Conservation (phyloP, 176 grass and related monocot genomes). For the Saccharum officinarum region DNA sequence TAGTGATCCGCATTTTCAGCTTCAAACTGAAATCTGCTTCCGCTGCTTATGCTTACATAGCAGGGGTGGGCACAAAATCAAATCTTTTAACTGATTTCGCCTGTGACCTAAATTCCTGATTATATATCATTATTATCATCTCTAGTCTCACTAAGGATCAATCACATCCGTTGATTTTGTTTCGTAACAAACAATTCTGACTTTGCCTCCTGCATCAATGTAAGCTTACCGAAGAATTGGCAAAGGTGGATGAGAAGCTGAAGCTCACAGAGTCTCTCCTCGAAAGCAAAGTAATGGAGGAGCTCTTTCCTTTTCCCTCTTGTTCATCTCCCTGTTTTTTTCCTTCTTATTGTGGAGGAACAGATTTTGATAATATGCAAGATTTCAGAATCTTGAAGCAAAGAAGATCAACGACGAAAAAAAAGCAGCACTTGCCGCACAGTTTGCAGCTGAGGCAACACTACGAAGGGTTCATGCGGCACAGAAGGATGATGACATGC, state of each 20-base stretch:
- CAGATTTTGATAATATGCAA: background rate
- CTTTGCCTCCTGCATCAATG: slow-evolving; percentile 44
- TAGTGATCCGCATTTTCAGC: background rate
- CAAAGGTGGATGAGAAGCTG: slow-evolving; percentile 88
- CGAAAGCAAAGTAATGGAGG: slow-evolving; percentile 72
- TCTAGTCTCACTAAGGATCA: background rate
- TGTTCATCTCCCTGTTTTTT: background rate
- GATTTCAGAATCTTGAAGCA: slow-evolving; percentile 81
- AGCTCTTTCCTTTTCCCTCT: background rate
- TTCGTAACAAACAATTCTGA: slow-evolving; percentile 20
- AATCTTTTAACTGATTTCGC: background rate
- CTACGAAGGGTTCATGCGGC: slow-evolving; percentile 95
- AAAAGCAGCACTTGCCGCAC: slow-evolving; percentile 81
- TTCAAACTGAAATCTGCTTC: background rate
- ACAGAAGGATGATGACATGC: slow-evolving; percentile 98
- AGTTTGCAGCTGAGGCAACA: slow-evolving; percentile 95
- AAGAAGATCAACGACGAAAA: slow-evolving; percentile 98
- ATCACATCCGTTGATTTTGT: background rate
- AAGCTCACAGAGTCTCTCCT: slow-evolving; percentile 96
- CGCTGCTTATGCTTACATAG: background rate
- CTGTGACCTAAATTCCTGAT: background rate
- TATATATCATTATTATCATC: background rate
- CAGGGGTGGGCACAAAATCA: background rate
- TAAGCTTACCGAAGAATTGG: slow-evolving; percentile 95
- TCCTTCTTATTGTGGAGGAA: background rate